phyloP scores from a whole-genome alignment of 768 basidiomycete genomes.

The Termitomyces sp. region DNA sequence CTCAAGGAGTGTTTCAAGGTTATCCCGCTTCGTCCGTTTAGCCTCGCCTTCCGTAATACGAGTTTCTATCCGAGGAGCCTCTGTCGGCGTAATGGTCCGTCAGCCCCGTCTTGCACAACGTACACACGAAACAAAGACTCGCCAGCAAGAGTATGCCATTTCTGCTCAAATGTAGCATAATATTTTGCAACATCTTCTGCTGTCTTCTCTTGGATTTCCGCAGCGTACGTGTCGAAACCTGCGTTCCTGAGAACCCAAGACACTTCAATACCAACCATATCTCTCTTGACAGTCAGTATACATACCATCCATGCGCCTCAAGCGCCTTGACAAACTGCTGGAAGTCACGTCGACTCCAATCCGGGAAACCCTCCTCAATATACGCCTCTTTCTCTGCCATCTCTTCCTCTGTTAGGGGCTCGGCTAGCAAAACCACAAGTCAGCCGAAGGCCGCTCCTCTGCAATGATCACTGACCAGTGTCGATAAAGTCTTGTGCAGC shows the following conservation, averaged over 20 bases:
- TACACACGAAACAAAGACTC: constrained; percentile 12
- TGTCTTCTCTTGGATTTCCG: constrained; percentile 82
- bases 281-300: not conserved
- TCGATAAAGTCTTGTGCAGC: constrained; percentile 87
- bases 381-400: constrained; percentile 73
- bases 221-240: constrained; percentile 60
- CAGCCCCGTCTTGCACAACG: not conserved
- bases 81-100: constrained; percentile 27
- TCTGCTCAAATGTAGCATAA: constrained; percentile 79
- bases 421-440: constrained; percentile 43
- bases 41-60: constrained; percentile 87
- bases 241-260: constrained; percentile 43
- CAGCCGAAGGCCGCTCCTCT: not conserved
- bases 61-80: constrained; percentile 75
- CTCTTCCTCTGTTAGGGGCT: constrained; percentile 88
- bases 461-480: constrained; percentile 42
- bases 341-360: constrained; percentile 92
- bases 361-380: constrained; percentile 72
- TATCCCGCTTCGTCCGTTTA: constrained; percentile 82
- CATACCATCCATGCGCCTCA: constrained; percentile 70
- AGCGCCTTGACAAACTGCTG: constrained; percentile 78
- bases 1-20: constrained; percentile 70
- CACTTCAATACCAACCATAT: not conserved
- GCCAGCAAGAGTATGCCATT: constrained; percentile 84
- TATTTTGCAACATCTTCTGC: constrained; percentile 75